Evolutionary conservation across 2,329 filamentous ascomycete species (phyloP).

Genomic region (Exophiala dermatitidis): DNA sequence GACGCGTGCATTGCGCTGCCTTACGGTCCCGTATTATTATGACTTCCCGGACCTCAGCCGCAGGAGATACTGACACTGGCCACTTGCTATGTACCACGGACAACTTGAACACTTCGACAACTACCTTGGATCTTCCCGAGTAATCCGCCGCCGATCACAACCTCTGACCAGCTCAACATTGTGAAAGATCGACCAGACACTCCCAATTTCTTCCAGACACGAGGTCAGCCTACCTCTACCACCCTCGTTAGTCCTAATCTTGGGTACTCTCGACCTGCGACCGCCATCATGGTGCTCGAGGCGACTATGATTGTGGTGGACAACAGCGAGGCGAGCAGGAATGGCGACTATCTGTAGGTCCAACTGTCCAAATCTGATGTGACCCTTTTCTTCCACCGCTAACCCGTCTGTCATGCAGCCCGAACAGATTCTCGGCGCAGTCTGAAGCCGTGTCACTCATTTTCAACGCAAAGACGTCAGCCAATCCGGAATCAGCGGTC

Average conservation of each 20-base stretch:
- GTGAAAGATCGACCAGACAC: too few species aligned
- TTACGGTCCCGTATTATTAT: too few species aligned
- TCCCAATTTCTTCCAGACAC: too few species aligned
- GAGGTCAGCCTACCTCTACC: not conserved
- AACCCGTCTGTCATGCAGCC: slow-evolving; percentile 45
- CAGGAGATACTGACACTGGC: too few species aligned
- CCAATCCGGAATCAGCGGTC: slow-evolving; percentile 93
- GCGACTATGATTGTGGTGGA: slow-evolving; percentile 98
- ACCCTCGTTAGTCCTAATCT: not conserved
- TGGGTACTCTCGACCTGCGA: slow-evolving; percentile 5
- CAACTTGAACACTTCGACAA: too few species aligned
- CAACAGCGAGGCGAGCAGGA: slow-evolving; percentile 97
- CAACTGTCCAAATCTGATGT: not conserved
- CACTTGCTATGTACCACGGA: too few species aligned
- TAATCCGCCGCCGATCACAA: too few species aligned
- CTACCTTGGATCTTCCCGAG: too few species aligned
- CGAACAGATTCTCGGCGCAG: slow-evolving; percentile 93
- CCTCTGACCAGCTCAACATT: too few species aligned
- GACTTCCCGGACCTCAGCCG: too few species aligned
- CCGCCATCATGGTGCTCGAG: slow-evolving; percentile 87
- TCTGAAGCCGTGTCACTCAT: slow-evolving; percentile 89
- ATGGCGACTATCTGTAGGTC: slow-evolving; percentile 72
- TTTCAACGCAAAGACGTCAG: slow-evolving; percentile 90
- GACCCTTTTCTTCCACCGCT: not conserved
- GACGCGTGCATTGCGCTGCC: too few species aligned